Percentiles rank a stretch among this genome's conserved stretches.
These are phyloP conservation scores for Aspergillus glaucus DNA, from an alignment of 2,329 filamentous ascomycete species.

Conservation along the genomic window DNA sequence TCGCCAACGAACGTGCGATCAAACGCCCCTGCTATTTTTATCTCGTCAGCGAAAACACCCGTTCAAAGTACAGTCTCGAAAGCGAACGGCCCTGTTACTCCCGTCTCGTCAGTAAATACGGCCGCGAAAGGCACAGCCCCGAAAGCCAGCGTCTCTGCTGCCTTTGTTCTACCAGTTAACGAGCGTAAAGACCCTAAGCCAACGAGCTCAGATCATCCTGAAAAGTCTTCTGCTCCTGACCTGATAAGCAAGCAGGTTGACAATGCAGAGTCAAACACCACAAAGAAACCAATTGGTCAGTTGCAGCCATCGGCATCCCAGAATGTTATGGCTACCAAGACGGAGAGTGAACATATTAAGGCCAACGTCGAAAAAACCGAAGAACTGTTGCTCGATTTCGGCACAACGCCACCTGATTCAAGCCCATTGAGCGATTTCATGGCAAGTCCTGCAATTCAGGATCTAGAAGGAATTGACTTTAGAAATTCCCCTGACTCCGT, in stretches of 20 bases:
- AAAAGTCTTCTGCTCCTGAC: not conserved
- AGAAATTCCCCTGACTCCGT: not conserved
- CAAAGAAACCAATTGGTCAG: not conserved
- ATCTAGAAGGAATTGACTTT: constrained; percentile 18
- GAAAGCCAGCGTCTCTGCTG: no score
- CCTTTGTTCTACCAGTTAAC: no score
- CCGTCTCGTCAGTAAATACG: not conserved
- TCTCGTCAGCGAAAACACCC: not conserved
- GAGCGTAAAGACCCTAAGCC: not conserved
- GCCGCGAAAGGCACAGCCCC: not conserved
- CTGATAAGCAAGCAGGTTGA: not conserved
- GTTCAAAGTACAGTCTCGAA: no score
- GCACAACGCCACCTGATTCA: constrained; percentile 7
- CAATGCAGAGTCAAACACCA: not conserved
- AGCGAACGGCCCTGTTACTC: not conserved
- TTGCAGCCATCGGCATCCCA: not conserved
- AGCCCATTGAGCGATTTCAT: not conserved
- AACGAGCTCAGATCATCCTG: not conserved
- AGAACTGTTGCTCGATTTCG: constrained; percentile 14
- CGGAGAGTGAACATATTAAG: not conserved
- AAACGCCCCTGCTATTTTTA: not conserved
- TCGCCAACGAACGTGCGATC: not conserved
- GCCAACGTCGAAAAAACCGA: not conserved
- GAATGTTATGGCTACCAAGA: not conserved
- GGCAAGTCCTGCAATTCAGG: constrained; percentile 12